phyloP scores from a whole-genome alignment of 140 eudicot species.

The Oenanthe javanica region DNA sequence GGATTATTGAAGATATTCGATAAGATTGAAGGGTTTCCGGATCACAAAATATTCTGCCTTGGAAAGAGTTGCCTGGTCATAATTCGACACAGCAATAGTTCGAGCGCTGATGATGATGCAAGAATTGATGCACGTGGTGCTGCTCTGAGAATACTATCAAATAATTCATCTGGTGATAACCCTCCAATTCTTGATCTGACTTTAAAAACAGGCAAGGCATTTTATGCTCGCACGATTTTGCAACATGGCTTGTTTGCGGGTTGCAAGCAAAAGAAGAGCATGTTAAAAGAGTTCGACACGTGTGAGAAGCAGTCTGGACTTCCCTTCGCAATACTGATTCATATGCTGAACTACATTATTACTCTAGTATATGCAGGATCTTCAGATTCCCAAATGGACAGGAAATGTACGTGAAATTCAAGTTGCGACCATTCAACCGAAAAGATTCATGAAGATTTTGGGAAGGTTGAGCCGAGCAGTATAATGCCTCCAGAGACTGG shows the following conservation, averaged over 20 bases:
- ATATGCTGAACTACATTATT: constrained; percentile 59
- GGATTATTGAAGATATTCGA: constrained; percentile 54
- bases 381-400: constrained; percentile 64
- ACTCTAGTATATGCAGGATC: constrained; percentile 65
- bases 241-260: constrained; percentile 88
- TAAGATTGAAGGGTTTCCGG: constrained; percentile 50
- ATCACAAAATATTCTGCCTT: constrained; percentile 55
- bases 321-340: constrained; percentile 63
- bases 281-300: constrained; percentile 66
- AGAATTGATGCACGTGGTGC: constrained; percentile 87
- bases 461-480: constrained; percentile 64
- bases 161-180: constrained; percentile 17
- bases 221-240: constrained; percentile 78
- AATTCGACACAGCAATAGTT: constrained; percentile 72
- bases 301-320: constrained; percentile 76
- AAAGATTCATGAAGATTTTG: constrained; percentile 51
- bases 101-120: constrained; percentile 90
- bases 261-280: constrained; percentile 60
- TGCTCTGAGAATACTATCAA: constrained; percentile 59
- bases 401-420: constrained; percentile 77
- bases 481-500: constrained; percentile 88
- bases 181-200: constrained; percentile 63
- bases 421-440: constrained; percentile 57
- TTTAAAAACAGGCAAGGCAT: constrained; percentile 73
- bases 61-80: constrained; percentile 62